Conservation (phyloP, 345 rosid species). For the Abelmoschus esculentus region DNA sequence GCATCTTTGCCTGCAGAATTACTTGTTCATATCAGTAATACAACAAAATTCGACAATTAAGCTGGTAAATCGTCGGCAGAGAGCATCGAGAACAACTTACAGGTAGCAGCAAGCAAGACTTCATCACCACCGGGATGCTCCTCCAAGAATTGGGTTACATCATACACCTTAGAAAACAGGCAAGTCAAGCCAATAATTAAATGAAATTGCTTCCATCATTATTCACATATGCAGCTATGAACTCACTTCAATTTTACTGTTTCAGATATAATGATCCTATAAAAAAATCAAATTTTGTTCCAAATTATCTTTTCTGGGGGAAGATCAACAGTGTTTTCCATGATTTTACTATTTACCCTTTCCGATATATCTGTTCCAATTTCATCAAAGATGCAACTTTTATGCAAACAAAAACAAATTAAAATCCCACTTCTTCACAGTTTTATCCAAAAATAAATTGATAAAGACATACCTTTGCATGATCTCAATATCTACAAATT, state of each 20-base stretch:
- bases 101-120: conserved; percentile 61
- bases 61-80: not conserved
- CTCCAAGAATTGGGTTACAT: conserved; percentile 62
- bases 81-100: conserved; percentile 20
- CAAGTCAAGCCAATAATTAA: not conserved
- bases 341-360: not conserved
- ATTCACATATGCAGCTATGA: too few species aligned
- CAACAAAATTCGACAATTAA: not conserved
- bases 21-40: not conserved
- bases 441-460: not conserved
- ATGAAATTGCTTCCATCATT: not conserved
- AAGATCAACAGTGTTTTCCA: not conserved
- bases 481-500: not conserved
- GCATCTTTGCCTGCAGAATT: conserved; percentile 64
- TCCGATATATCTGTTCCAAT: not conserved
- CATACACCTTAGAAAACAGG: conserved; percentile 58
- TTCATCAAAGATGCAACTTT: not conserved
- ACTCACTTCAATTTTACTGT: too few species aligned
- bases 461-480: not conserved
- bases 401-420: not conserved
- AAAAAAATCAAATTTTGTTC: too few species aligned
- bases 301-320: not conserved
- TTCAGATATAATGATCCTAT: too few species aligned
- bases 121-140: conserved; percentile 93
- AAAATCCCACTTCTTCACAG: not conserved